Conservation (phyloP, 2,329 filamentous ascomycete species). For the Metarhizium guizhouense region DNA sequence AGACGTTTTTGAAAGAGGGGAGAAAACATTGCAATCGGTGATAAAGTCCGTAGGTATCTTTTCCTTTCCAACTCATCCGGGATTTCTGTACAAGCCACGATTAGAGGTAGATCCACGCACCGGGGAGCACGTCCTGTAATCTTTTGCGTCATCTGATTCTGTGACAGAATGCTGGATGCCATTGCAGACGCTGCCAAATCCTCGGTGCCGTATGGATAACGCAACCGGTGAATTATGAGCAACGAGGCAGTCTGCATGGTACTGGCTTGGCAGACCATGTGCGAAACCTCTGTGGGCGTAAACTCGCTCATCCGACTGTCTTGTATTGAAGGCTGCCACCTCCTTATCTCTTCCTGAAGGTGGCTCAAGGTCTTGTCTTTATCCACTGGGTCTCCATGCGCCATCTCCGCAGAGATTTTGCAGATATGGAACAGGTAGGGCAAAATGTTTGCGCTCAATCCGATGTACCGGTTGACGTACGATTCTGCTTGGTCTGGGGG, state of each 20-base stretch:
- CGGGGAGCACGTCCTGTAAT: slow-evolving; percentile 11
- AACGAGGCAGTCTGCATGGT: slow-evolving; percentile 15
- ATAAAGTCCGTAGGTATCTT: not conserved
- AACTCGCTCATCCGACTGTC: slow-evolving; percentile 15
- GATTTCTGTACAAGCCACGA: slow-evolving; percentile 17
- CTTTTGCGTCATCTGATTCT: slow-evolving; percentile 13
- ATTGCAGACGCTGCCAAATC: not conserved
- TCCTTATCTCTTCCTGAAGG: slow-evolving; percentile 2
- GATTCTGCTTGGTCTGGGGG: slow-evolving; percentile 1
- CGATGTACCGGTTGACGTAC: slow-evolving; percentile 17
- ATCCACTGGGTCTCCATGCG: not conserved
- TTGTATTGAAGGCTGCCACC: slow-evolving; percentile 9
- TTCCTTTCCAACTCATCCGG: slow-evolving; percentile 5
- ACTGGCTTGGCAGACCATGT: slow-evolving; percentile 20
- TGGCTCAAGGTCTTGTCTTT: not conserved
- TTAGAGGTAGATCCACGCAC: slow-evolving; percentile 14
- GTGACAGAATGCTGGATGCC: slow-evolving; percentile 13
- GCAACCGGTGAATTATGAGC: slow-evolving; percentile 2
- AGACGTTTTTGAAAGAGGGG: too few species aligned
- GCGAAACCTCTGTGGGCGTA: slow-evolving; percentile 13
- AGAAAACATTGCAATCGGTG: too few species aligned
- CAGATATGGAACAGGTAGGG: slow-evolving; percentile 17
- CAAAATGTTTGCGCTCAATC: slow-evolving; percentile 14
- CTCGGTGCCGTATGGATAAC: slow-evolving; percentile 9
- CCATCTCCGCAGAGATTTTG: slow-evolving; percentile 13